phyloP scores from a whole-genome alignment of 1,284 basidiomycete genomes.

The Lentinula novae-zelandiae region DNA sequence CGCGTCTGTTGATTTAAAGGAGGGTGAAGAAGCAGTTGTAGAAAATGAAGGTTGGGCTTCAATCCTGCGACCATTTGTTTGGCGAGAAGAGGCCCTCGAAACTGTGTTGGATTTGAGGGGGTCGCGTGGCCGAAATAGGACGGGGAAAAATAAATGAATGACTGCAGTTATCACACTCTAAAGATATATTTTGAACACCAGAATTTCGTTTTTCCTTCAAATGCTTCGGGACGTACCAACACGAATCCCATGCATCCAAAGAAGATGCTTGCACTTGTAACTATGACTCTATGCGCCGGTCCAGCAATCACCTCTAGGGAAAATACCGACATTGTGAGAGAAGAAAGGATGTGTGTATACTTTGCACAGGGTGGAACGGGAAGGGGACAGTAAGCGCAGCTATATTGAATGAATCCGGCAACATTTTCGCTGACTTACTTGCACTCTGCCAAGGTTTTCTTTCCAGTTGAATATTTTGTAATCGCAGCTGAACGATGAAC shows the following conservation, averaged over 20 bases:
- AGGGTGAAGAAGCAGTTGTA: neutral
- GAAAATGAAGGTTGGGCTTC: neutral
- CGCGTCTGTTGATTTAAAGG: neutral
- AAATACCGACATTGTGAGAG: neutral
- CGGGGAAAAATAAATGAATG: constrained; percentile 5
- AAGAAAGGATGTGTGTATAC: neutral
- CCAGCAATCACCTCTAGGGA: neutral
- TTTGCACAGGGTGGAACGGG: neutral
- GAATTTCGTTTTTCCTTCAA: no score
- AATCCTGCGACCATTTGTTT: neutral
- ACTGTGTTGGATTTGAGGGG: neutral
- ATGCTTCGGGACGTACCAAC: constrained; percentile 21
- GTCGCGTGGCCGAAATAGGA: neutral
- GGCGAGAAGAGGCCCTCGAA: neutral
- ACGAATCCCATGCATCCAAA: constrained; percentile 24
- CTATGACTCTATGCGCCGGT: constrained; percentile 17
- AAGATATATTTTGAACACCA: neutral
- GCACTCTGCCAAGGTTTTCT: neutral
- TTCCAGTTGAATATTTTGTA: neutral
- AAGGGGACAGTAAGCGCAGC: neutral
- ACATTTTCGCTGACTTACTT: neutral
- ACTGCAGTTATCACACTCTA: constrained; percentile 18
- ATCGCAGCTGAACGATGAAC: neutral
- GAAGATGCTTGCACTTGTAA: constrained; percentile 20
- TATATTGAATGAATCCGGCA: neutral